These are phyloP conservation scores for Chlorella vulgaris DNA, from an alignment of 139 green algal species.

Conservation along the genomic window DNA sequence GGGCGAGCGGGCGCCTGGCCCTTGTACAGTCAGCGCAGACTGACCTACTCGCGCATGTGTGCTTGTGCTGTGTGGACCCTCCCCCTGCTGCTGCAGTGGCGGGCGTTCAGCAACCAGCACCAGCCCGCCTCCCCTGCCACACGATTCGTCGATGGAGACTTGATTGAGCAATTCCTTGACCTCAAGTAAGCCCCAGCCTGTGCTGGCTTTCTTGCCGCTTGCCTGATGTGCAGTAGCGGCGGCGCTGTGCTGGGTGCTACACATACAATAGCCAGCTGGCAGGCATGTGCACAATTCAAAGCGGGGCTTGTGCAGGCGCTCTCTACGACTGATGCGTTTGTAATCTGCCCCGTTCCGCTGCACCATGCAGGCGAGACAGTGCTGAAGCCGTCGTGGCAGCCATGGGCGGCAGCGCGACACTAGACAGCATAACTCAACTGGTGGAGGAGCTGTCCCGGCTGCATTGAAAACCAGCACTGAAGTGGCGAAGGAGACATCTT, in stretches of 20 bases:
- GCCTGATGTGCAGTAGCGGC: not conserved
- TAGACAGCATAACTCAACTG: slow-evolving; percentile 45
- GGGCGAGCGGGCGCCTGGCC: no score
- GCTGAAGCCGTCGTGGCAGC: slow-evolving; percentile 16
- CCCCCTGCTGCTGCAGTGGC: slow-evolving; percentile 54
- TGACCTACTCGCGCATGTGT: no score
- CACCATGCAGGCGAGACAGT: slow-evolving; percentile 7
- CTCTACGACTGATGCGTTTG: no score
- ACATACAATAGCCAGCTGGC: not conserved
- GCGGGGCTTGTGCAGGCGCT: no score
- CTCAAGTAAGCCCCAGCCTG: slow-evolving; percentile 42
- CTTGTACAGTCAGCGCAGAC: no score
- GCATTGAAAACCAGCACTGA: slow-evolving; percentile 52
- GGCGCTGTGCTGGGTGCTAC: not conserved
- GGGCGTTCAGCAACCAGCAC: slow-evolving; percentile 84
- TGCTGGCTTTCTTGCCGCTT: not conserved
- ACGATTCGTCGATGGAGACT: slow-evolving; percentile 93
- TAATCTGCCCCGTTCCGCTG: no score
- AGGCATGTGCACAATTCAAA: not conserved
- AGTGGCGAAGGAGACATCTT: no score
- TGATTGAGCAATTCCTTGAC: slow-evolving; percentile 95
- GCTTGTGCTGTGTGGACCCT: no score
- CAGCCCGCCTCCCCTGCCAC: slow-evolving; percentile 29
- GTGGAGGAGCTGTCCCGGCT: slow-evolving; percentile 80
- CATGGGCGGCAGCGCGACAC: slow-evolving; percentile 9